Conservation (phyloP, 1,284 basidiomycete species). For the Trichosporon faecale region DNA sequence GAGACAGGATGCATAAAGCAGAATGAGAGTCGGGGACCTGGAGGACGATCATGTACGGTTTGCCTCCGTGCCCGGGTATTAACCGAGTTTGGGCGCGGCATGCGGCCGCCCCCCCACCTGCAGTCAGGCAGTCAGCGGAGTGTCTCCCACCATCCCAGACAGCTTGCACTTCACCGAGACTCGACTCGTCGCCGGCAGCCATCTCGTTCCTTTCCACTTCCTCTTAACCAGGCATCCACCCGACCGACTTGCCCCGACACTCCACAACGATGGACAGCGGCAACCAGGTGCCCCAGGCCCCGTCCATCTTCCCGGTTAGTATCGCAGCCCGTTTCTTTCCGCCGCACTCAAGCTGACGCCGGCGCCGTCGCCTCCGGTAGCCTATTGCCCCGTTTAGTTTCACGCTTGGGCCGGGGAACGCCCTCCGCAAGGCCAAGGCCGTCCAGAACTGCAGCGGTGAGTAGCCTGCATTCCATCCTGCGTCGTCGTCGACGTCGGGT, state of each 20-base stretch:
- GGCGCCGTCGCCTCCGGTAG: slow-evolving; percentile 10
- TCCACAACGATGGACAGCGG: neutral
- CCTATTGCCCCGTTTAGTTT: slow-evolving; percentile 23
- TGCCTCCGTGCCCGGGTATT: slow-evolving; percentile 3
- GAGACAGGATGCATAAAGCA: neutral
- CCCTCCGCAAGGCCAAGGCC: slow-evolving; percentile 22
- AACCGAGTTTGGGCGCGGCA: neutral
- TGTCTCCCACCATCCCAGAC: neutral
- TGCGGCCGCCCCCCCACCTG: neutral
- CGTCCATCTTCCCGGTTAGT: slow-evolving; percentile 15
- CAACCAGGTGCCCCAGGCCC: neutral
- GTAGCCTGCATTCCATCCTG: neutral
- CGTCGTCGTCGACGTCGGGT: neutral
- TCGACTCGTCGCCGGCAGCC: neutral
- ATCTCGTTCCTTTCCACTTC: neutral
- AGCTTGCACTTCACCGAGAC: neutral
- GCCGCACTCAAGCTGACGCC: neutral
- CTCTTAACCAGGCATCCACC: neutral
- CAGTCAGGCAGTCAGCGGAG: neutral
- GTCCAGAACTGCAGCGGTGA: slow-evolving; percentile 28
- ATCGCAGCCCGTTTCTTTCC: neutral
- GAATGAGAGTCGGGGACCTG: neutral
- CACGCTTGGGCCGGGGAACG: slow-evolving; percentile 15
- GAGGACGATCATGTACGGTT: neutral
- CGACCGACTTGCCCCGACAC: neutral